These are phyloP conservation scores for Trametes versicolor DNA, from an alignment of 1,284 basidiomycete genomes.

Conservation along the genomic window DNA sequence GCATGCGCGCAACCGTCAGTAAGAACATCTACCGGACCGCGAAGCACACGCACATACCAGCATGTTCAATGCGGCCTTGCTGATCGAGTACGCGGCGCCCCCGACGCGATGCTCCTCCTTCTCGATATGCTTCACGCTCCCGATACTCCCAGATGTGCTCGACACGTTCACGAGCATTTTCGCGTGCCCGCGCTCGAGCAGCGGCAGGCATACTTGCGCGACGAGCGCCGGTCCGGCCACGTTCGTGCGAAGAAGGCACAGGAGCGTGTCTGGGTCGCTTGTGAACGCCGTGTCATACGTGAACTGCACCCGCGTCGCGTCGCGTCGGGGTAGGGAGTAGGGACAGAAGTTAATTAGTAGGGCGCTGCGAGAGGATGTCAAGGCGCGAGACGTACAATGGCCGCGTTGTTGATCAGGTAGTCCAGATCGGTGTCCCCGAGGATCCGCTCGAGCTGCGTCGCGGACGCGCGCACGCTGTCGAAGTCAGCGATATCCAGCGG, in stretches of 20 bases:
- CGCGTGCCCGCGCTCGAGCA: constrained; percentile 27
- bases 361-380: not conserved
- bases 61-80: constrained; percentile 44
- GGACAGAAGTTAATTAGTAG: not conserved
- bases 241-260: constrained; percentile 43
- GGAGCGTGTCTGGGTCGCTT: constrained; percentile 36
- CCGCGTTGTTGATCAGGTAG: constrained; percentile 53
- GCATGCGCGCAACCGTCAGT: too few relatives aligned
- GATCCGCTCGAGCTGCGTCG: not conserved
- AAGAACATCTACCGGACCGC: too few relatives aligned
- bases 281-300: constrained; percentile 39
- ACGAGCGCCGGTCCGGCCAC: constrained; percentile 48
- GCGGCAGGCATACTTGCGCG: constrained; percentile 41
- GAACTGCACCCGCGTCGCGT: too few relatives aligned
- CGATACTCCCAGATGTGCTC: not conserved
- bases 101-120: constrained; percentile 14
- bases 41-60: constrained; percentile 38
- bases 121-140: not conserved
- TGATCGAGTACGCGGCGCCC: not conserved
- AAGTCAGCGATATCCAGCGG: constrained; percentile 43
- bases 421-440: constrained; percentile 42
- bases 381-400: constrained; percentile 38
- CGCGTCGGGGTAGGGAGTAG: not conserved
- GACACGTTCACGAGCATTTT: not conserved
- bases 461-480: constrained; percentile 1